Evolutionary conservation across 1,284 basidiomycete genomes (phyloP), one percentile per base, ranked within the genome.

Genomic region (Tetrapyrgos nigripes): DNA sequence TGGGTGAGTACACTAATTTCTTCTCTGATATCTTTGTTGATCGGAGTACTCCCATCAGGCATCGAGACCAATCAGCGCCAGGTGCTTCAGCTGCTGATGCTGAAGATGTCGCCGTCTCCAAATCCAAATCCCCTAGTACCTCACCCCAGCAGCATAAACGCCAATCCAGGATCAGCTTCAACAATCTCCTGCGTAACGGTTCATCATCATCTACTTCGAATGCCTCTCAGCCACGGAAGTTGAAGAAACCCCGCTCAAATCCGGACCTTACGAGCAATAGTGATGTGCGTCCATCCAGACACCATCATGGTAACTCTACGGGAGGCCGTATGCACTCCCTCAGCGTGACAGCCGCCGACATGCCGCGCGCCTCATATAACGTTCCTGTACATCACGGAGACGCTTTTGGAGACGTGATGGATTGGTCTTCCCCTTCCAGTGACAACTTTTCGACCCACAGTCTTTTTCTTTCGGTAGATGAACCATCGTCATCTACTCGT

Each of bases 321-420:
- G 54, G 48, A 0, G 86, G 86, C 28, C 84, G 90, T 23, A 83
- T 79, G 2, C 90, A 92, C 67, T 91, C 90, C 5, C 86, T 91
- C 62, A 92, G 89, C 68, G 89, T 92, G 19, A 92, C 90, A 0
- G 85, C 85, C 6, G 86, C 83, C 17, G 89, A 92, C 62, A 77
- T 85, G 50, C 80, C 83, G 29, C 81, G 80, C 21, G 73, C 74
- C 43, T 61, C 70, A 59, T 66, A 52, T 43, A 13, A 23, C 60
- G 59, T 71, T 40, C 57, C 31, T 28, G 13, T 21, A 11, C 45
- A 47, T 53, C 43, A 49, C 19, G 77, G 78, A 11, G 91, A 92
- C 66, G 76, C 85, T 17, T 92, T 92, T 68, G 81, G 79, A 31
- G 83, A 86, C 50, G 74, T 86, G 31, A 86, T 92, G 86, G 79